Percentiles rank a stretch among this genome's conserved stretches.
Evolutionary conservation across 169 alveolate genomes (phyloP).

Genomic region (Perkinsus olseni): DNA sequence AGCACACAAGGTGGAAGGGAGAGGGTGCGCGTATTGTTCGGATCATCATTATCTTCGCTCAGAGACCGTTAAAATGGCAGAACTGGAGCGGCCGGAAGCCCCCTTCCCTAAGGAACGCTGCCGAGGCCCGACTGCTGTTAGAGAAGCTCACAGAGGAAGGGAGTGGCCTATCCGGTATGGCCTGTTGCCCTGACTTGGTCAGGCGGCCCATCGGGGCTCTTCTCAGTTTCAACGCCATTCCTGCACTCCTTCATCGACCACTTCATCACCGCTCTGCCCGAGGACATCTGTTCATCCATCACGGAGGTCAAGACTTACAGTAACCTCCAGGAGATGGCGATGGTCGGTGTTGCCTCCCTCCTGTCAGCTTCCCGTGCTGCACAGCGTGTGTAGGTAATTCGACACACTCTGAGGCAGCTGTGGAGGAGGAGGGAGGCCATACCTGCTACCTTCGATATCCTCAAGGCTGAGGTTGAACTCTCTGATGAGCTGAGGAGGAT

Average conservation of each 20-base stretch:
- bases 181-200: background rate
- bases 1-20: too few species aligned
- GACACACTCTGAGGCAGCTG: background rate
- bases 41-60: too few species aligned
- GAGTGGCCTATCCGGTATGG: background rate
- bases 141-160: background rate
- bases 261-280: background rate
- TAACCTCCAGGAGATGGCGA: background rate
- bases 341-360: background rate
- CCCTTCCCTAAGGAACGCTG: background rate
- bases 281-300: background rate
- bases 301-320: background rate
- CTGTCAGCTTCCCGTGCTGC: background rate
- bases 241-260: background rate
- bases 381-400: background rate
- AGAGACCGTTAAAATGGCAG: too few species aligned
- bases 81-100: background rate
- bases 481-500: background rate
- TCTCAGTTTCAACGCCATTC: background rate
- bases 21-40: too few species aligned
- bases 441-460: background rate
- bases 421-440: background rate
- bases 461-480: background rate
- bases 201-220: background rate
- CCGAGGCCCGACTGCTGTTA: background rate